Evolutionary conservation across 352 stramenopile species (phyloP).

Genomic region (Phytopythium kandeliae): DNA sequence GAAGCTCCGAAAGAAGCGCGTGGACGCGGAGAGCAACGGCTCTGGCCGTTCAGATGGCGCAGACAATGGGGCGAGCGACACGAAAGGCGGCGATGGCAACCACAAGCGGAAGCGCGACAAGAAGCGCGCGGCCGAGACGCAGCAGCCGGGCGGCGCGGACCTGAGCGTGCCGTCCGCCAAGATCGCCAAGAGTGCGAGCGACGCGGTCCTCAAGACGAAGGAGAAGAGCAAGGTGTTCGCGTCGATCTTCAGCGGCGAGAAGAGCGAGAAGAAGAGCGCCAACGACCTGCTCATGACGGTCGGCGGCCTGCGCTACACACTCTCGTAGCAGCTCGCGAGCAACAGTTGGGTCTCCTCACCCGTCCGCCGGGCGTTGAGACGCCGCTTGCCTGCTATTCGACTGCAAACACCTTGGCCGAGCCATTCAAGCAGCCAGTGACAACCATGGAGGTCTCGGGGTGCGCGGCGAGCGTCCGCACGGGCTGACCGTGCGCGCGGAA

Average conservation of each 20-base stretch:
- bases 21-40: not conserved
- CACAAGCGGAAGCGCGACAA: constrained; percentile 21
- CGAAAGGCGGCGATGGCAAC: not conserved
- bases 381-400: not conserved
- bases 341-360: not conserved
- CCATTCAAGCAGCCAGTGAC: constrained; percentile 58
- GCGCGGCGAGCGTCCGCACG: constrained; percentile 50
- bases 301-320: constrained; percentile 74
- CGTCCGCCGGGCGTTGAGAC: too few species aligned
- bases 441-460: constrained; percentile 62
- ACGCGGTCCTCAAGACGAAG: constrained; percentile 64
- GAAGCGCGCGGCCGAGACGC: constrained; percentile 29
- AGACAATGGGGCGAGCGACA: not conserved
- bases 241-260: constrained; percentile 71
- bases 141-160: constrained; percentile 6
- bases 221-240: constrained; percentile 74
- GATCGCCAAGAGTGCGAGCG: constrained; percentile 50
- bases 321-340: constrained; percentile 38
- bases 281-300: constrained; percentile 86
- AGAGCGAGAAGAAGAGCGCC: constrained; percentile 56
- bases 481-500: constrained; percentile 59
- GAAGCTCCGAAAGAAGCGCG: constrained; percentile 26
- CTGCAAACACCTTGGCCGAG: constrained; percentile 61
- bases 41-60: not conserved
- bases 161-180: constrained; percentile 19